Percentiles rank a stretch among this genome's conserved stretches.
Conservation (phyloP, 2,329 filamentous ascomycete species). For the Microcera coccophila region DNA sequence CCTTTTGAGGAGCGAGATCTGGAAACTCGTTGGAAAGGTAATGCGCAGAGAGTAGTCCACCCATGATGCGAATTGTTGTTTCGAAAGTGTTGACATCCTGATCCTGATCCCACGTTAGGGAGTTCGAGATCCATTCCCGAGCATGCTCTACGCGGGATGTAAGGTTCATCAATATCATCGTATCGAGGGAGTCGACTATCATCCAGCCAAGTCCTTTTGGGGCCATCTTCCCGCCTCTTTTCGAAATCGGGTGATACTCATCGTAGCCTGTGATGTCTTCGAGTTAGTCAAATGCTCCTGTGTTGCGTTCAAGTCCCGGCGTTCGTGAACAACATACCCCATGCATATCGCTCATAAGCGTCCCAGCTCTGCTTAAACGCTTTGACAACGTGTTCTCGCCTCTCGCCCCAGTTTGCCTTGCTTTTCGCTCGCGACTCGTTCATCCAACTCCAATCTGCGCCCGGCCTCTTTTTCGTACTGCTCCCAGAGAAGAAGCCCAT, state of each 20-base stretch:
- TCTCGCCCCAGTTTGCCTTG: slow-evolving; percentile 67
- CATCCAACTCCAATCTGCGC: slow-evolving; percentile 57
- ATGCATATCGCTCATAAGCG: slow-evolving; percentile 86
- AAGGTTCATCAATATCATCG: slow-evolving; percentile 96
- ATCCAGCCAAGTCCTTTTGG: slow-evolving; percentile 93
- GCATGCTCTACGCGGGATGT: slow-evolving; percentile 81
- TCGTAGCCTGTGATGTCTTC: slow-evolving; percentile 59
- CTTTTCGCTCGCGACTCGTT: slow-evolving; percentile 44
- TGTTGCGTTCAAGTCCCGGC: neutral
- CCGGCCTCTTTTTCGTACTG: slow-evolving; percentile 33
- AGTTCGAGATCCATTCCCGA: slow-evolving; percentile 80
- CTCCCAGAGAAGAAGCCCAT: slow-evolving; percentile 55
- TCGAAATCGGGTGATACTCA: slow-evolving; percentile 79
- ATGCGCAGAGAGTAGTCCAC: slow-evolving; percentile 86
- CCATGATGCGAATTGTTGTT: slow-evolving; percentile 96
- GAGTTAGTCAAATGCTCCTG: slow-evolving; percentile 24
- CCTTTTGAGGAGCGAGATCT: slow-evolving; percentile 67
- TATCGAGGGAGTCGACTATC: slow-evolving; percentile 93
- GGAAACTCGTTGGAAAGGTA: slow-evolving; percentile 86
- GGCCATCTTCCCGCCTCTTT: slow-evolving; percentile 78
- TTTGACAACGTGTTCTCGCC: slow-evolving; percentile 78
- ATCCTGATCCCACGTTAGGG: slow-evolving; percentile 81
- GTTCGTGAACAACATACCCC: slow-evolving; percentile 61
- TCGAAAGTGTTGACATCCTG: slow-evolving; percentile 98
- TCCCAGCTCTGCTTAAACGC: slow-evolving; percentile 91